These are phyloP conservation scores for Aureobasidium sp. DNA, from an alignment of 2,329 filamentous ascomycete genomes.

Conservation along the genomic window DNA sequence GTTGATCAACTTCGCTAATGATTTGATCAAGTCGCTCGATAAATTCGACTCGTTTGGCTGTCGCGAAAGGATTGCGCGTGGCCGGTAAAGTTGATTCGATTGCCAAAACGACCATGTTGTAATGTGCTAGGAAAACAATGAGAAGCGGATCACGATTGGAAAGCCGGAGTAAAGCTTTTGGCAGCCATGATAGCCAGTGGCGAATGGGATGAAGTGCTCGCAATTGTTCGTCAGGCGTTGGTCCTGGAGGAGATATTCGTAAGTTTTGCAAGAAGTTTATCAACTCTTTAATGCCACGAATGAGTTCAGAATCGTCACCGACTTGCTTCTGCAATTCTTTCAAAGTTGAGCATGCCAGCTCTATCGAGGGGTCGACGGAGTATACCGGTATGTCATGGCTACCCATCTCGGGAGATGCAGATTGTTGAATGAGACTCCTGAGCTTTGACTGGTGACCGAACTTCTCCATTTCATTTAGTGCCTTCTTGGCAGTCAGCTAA, in stretches of 20 bases:
- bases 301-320: conserved; percentile 3
- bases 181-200: conserved; percentile 10
- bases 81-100: conserved; percentile 8
- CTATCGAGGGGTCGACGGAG: not conserved
- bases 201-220: conserved; percentile 13
- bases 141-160: conserved; percentile 2
- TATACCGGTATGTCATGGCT: not conserved
- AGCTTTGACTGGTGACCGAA: conserved; percentile 5
- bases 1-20: not conserved
- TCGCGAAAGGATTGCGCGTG: not conserved
- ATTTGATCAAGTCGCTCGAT: conserved; percentile 5
- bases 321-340: conserved; percentile 6
- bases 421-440: not conserved
- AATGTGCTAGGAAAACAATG: conserved; percentile 8
- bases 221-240: conserved; percentile 1
- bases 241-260: conserved; percentile 8
- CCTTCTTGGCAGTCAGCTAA: conserved; percentile 5
- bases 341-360: conserved; percentile 5
- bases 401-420: not conserved
- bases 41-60: not conserved
- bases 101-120: conserved; percentile 12
- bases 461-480: conserved; percentile 11
- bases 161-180: not conserved
- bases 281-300: conserved; percentile 12
- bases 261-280: conserved; percentile 12